Conservation (phyloP, 2,329 filamentous ascomycete genomes). For the Hymenoscyphus linearis region DNA sequence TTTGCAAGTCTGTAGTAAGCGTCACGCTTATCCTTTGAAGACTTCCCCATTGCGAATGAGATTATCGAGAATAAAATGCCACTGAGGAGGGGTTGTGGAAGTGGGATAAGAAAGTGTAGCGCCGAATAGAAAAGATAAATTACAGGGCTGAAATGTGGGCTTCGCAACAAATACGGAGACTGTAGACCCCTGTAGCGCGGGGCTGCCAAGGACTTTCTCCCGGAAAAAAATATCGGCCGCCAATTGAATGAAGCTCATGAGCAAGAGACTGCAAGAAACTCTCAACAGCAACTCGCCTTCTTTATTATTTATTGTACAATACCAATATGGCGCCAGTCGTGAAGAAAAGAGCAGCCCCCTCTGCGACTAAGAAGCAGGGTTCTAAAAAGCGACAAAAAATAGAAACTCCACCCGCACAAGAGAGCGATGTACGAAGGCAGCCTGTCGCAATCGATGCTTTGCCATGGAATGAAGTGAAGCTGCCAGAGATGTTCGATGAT, state of each 20-base stretch:
- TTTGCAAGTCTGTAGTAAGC: conserved; percentile 97
- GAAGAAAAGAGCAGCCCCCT: conserved; percentile 27
- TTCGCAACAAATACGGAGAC: neutral
- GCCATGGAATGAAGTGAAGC: conserved; percentile 52
- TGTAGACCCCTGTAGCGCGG: conserved; percentile 9
- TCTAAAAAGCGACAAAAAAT: conserved; percentile 33
- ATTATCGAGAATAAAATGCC: neutral
- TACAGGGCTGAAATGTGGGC: neutral
- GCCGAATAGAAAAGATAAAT: neutral
- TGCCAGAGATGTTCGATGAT: conserved; percentile 77
- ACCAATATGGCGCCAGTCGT: conserved; percentile 26
- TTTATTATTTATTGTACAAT: neutral
- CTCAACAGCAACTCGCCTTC: neutral
- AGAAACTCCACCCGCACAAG: conserved; percentile 13
- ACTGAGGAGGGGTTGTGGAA: neutral
- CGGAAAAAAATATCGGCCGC: conserved; percentile 4
- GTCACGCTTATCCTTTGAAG: conserved; percentile 97
- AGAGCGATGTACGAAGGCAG: conserved; percentile 28
- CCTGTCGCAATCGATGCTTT: conserved; percentile 44
- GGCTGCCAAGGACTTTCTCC: conserved; percentile 10
- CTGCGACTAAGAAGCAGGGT: conserved; percentile 19
- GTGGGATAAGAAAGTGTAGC: neutral
- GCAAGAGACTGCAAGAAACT: neutral
- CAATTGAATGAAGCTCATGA: neutral
- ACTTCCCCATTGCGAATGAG: conserved; percentile 72